Evolutionary conservation across 768 basidiomycete genomes (phyloP).

Genomic region (Lactarius quietus): DNA sequence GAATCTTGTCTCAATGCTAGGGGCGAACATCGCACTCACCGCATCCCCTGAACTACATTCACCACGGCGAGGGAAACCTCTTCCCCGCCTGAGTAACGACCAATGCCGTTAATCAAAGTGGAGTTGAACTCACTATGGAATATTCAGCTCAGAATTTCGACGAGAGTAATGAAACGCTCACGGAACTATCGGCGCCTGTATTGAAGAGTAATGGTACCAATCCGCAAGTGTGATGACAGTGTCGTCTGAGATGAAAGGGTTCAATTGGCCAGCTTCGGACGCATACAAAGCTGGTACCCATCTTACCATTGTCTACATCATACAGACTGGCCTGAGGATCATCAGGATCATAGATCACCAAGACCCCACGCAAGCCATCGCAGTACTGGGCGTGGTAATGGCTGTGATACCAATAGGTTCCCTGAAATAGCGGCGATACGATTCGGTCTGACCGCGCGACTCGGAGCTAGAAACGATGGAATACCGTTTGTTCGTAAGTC

Average conservation of each 20-base stretch:
- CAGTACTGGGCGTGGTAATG: slow-evolving; percentile 41
- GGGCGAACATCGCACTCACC: slow-evolving; percentile 9
- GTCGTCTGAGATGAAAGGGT: too few species aligned
- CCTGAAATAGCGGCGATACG: too few species aligned
- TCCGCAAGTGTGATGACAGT: too few species aligned
- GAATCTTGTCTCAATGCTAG: background rate
- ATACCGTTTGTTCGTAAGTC: too few species aligned
- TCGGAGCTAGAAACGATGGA: too few species aligned
- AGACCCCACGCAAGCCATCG: slow-evolving; percentile 41
- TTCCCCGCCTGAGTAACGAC: slow-evolving; percentile 35
- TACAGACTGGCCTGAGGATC: slow-evolving; percentile 32
- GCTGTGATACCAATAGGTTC: slow-evolving; percentile 42
- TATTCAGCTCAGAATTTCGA: background rate
- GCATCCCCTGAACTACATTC: slow-evolving; percentile 4
- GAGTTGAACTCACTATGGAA: slow-evolving; percentile 30
- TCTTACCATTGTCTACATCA: slow-evolving; percentile 29
- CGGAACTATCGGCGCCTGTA: too few species aligned
- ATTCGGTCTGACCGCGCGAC: too few species aligned
- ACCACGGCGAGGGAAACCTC: slow-evolving; percentile 15
- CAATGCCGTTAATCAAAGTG: slow-evolving; percentile 47
- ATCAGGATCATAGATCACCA: slow-evolving; percentile 34
- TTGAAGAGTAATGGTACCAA: too few species aligned
- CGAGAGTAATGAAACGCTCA: too few species aligned
- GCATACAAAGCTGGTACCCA: too few species aligned
- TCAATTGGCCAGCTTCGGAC: too few species aligned